phyloP scores from a whole-genome alignment of 805 yeast species.

The Candida rishiriensis region DNA sequence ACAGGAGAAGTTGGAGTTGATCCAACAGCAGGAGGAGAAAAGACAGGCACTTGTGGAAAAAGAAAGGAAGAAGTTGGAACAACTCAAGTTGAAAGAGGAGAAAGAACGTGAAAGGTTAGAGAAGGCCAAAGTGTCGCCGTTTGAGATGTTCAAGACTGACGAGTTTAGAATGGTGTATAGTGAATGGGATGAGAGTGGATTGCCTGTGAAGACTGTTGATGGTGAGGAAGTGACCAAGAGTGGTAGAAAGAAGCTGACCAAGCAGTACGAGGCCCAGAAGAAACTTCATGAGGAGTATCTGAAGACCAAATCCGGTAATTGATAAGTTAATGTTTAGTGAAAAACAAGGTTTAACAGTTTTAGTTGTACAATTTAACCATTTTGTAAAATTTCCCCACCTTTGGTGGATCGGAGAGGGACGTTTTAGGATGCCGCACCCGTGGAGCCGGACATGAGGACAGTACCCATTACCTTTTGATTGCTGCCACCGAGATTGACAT shows the following conservation, averaged over 20 bases:
- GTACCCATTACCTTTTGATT: no score
- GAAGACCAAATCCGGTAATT: constrained; percentile 6
- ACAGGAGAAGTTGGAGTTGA: constrained; percentile 62
- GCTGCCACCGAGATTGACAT: no score
- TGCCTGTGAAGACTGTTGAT: constrained; percentile 69
- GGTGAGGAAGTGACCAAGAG: constrained; percentile 89
- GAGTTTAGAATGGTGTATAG: constrained; percentile 40
- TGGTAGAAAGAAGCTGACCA: constrained; percentile 73
- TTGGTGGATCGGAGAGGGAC: no score
- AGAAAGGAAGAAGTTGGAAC: constrained; percentile 49
- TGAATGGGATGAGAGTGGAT: constrained; percentile 81
- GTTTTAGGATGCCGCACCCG: no score
- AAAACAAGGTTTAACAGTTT: no score
- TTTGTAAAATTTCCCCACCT: no score
- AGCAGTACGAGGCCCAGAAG: constrained; percentile 74
- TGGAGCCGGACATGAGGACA: no score
- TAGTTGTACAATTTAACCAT: no score
- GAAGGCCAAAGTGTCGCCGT: constrained; percentile 67
- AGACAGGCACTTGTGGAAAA: constrained; percentile 38
- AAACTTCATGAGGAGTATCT: constrained; percentile 72
- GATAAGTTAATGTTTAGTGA: no score
- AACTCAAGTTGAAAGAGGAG: constrained; percentile 53
- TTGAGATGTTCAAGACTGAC: constrained; percentile 63
- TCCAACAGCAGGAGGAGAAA: constrained; percentile 57
- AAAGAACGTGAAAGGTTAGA: constrained; percentile 59